These are phyloP conservation scores for Backusella circina DNA, from an alignment of 192 early-diverging fungal species.

Conservation along the genomic window DNA sequence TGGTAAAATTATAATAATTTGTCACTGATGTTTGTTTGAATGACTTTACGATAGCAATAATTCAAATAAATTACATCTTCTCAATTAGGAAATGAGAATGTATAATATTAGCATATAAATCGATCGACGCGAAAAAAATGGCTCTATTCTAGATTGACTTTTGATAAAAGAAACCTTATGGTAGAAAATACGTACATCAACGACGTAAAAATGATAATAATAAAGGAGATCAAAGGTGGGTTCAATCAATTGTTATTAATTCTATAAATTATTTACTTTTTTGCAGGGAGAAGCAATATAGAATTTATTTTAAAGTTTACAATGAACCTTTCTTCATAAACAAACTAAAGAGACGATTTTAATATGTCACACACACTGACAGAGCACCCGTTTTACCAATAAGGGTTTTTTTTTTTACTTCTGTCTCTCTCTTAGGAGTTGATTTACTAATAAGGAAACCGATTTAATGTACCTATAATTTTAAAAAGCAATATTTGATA, in stretches of 20 bases:
- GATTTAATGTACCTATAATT: neutral
- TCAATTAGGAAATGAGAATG: neutral
- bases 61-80: neutral
- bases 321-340: too few species aligned
- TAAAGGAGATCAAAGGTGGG: neutral
- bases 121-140: neutral
- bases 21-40: constrained; percentile 2
- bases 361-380: neutral
- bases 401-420: neutral
- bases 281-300: too few species aligned
- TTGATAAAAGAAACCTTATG: neutral
- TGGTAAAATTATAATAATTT: neutral
- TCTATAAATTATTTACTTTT: too few species aligned
- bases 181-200: neutral
- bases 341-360: too few species aligned
- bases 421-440: neutral
- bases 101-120: neutral
- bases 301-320: too few species aligned
- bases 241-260: neutral
- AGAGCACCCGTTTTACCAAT: neutral
- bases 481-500: neutral
- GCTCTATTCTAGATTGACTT: neutral
- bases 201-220: neutral
- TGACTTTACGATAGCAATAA: neutral
- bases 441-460: neutral